Conservation (phyloP, 805 yeast species). For the Teunomyces panamensis region DNA sequence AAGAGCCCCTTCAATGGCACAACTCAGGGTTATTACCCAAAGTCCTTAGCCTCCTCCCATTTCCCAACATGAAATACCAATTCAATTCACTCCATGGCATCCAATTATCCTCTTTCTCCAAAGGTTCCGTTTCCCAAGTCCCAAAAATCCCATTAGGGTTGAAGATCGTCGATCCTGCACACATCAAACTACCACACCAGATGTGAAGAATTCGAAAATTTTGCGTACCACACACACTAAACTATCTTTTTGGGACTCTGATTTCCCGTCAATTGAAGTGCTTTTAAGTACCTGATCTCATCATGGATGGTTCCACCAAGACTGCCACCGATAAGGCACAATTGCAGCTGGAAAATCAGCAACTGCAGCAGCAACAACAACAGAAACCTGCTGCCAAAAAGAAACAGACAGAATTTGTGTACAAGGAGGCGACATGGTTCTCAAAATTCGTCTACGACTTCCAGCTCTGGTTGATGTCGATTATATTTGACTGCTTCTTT, state of each 20-base stretch:
- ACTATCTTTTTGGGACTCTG: not conserved
- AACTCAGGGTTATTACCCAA: too few relatives aligned
- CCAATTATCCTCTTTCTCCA: not conserved
- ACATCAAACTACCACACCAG: not conserved
- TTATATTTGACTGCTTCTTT: slow-evolving; percentile 64
- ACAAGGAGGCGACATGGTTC: slow-evolving; percentile 21
- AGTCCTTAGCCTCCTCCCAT: too few relatives aligned
- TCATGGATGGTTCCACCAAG: not conserved
- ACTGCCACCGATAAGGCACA: not conserved
- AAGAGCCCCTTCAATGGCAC: too few relatives aligned
- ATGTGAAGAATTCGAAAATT: not conserved
- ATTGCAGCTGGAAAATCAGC: not conserved
- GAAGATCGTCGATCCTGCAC: not conserved
- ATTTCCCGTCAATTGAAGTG: not conserved
- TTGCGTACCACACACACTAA: not conserved
- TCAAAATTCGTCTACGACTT: slow-evolving; percentile 32
- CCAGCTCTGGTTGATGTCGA: slow-evolving; percentile 34
- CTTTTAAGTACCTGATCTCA: not conserved
- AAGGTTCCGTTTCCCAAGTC: not conserved
- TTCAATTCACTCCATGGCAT: too few relatives aligned
- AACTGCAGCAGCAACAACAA: not conserved
- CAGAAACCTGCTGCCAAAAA: not conserved
- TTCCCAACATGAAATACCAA: too few relatives aligned
- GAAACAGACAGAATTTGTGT: slow-evolving; percentile 2
- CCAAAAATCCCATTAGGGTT: too few relatives aligned